A percentile compares a stretch with the other conserved stretches of the same genome.
These are phyloP conservation scores for Abelmoschus esculentus DNA, from an alignment of 345 rosid species.

Conservation along the genomic window DNA sequence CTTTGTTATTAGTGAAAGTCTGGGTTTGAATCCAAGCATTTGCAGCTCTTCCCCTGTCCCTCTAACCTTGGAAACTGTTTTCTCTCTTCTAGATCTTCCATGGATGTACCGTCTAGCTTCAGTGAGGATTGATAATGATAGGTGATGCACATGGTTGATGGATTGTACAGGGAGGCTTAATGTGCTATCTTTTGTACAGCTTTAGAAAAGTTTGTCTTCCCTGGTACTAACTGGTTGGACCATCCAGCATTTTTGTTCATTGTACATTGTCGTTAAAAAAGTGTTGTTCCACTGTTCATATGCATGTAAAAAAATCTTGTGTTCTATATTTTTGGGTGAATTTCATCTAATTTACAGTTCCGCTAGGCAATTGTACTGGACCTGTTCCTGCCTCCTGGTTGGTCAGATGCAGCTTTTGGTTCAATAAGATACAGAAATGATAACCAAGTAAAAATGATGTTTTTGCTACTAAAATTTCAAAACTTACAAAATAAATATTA, in stretches of 20 bases:
- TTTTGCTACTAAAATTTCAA: no score
- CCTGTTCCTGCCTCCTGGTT: no score
- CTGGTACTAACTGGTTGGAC: constrained; percentile 10
- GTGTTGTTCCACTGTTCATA: neutral
- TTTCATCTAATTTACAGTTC: neutral
- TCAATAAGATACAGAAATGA: no score
- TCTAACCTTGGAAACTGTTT: constrained; percentile 5
- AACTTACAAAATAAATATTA: no score
- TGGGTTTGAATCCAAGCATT: neutral
- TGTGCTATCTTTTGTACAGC: constrained; percentile 10
- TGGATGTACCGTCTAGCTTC: constrained; percentile 48
- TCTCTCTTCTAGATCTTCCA: constrained; percentile 29
- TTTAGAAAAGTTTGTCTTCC: neutral
- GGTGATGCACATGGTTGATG: neutral
- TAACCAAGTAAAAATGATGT: no score
- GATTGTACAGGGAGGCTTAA: constrained; percentile 6
- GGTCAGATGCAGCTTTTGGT: no score
- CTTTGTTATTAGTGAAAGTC: neutral
- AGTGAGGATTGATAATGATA: constrained; percentile 29
- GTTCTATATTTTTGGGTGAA: neutral
- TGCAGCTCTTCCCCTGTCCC: neutral
- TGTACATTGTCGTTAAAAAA: constrained; percentile 1
- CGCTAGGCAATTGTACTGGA: no score
- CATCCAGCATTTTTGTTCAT: neutral
- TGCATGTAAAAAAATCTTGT: neutral